Evolutionary conservation across 2,329 filamentous ascomycete species (phyloP).

Genomic region (Pyrenophora tritici-repentis): DNA sequence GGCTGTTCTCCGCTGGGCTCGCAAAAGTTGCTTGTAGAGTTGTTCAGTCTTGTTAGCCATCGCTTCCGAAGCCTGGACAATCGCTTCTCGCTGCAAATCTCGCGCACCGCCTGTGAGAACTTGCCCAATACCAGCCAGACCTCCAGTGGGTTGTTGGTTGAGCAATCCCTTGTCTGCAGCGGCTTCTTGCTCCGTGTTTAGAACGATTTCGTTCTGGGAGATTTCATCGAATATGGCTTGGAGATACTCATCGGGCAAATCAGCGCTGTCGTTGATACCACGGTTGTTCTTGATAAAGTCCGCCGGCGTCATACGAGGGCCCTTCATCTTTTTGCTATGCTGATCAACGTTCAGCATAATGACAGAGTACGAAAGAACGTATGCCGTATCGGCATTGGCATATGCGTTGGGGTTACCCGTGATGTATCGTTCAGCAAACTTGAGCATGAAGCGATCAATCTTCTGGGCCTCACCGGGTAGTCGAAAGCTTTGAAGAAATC

Average conservation of each 20-base stretch:
- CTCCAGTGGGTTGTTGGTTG: conserved; percentile 60
- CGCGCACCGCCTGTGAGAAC: conserved; percentile 90
- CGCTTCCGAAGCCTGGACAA: conserved; percentile 92
- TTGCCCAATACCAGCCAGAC: conserved; percentile 83
- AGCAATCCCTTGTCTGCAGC: conserved; percentile 75
- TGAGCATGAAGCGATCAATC: conserved; percentile 99
- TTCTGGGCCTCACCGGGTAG: conserved; percentile 96
- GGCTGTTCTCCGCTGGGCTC: conserved; percentile 82
- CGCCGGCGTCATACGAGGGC: conserved; percentile 86
- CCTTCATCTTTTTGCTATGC: conserved; percentile 84
- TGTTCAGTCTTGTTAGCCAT: conserved; percentile 82
- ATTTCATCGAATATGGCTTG: conserved; percentile 92
- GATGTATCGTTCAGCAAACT: conserved; percentile 96
- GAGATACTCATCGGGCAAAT: conserved; percentile 92
- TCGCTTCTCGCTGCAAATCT: conserved; percentile 89
- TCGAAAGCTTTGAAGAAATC: conserved; percentile 93
- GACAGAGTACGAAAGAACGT: conserved; percentile 93
- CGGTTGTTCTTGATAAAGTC: conserved; percentile 99
- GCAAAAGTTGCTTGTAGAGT: conserved; percentile 90
- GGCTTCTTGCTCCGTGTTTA: conserved; percentile 88
- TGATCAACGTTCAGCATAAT: conserved; percentile 96
- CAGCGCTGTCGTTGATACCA: conserved; percentile 94
- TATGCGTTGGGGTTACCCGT: conserved; percentile 95
- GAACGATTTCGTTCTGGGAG: conserved; percentile 84
- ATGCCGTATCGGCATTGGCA: conserved; percentile 96